Conservation (phyloP, 345 rosid genomes). For the Acer campestre region DNA sequence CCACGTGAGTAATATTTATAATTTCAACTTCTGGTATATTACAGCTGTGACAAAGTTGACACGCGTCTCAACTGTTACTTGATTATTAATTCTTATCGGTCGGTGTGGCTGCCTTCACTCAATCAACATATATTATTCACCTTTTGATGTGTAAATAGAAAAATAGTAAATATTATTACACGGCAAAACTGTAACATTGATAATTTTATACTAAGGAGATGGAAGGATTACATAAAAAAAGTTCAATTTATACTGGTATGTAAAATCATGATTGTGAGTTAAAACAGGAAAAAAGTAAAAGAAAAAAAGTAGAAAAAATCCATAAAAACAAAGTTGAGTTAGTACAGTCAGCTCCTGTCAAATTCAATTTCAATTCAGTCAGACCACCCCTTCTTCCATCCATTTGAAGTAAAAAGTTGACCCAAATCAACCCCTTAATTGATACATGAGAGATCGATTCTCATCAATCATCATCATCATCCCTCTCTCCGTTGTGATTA, state of each 20-base stretch:
- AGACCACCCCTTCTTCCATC: slow-evolving; percentile 1
- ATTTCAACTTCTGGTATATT: too few relatives aligned
- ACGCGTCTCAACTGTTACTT: not conserved
- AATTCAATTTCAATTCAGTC: slow-evolving; percentile 33
- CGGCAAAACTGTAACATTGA: not conserved
- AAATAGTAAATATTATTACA: too few relatives aligned
- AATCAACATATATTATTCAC: too few relatives aligned
- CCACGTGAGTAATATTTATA: not conserved
- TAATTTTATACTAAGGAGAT: not conserved
- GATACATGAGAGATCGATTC: slow-evolving; percentile 33
- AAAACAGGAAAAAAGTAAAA: slow-evolving; percentile 9
- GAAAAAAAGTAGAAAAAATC: not conserved
- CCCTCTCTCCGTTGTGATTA: too few relatives aligned
- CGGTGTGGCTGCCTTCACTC: not conserved
- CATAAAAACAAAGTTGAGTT: slow-evolving; percentile 25
- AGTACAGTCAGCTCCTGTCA: slow-evolving; percentile 40
- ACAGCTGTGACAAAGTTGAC: not conserved
- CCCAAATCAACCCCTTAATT: slow-evolving; percentile 18
- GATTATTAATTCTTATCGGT: too few relatives aligned
- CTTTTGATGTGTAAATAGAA: too few relatives aligned
- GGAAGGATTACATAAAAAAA: slow-evolving; percentile 22
- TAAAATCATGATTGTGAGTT: slow-evolving; percentile 33
- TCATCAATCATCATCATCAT: slow-evolving; percentile 4
- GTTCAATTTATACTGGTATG: slow-evolving; percentile 27
- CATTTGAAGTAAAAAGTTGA: slow-evolving; percentile 20